A percentile compares a stretch with the other conserved stretches of the same genome.
These are phyloP conservation scores for Cylindrodendrum hubeiense DNA, from an alignment of 2,329 filamentous ascomycete genomes.

Conservation along the genomic window DNA sequence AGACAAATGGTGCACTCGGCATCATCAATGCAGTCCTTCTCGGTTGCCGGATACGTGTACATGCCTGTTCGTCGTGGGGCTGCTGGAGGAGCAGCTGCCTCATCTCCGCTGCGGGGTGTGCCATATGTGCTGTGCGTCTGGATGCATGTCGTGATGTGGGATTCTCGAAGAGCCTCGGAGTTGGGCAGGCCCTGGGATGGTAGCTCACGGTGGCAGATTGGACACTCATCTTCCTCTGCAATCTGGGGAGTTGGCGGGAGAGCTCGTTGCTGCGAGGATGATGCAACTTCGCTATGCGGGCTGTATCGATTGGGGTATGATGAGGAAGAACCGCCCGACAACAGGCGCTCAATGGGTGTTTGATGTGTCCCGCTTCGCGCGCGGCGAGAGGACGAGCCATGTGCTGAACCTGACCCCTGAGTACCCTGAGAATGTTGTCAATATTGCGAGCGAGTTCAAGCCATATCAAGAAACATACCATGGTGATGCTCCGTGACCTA, in stretches of 20 bases:
- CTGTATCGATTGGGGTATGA: conserved; percentile 49
- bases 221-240: conserved; percentile 83
- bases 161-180: conserved; percentile 66
- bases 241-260: conserved; percentile 62
- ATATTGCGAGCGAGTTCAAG: not conserved
- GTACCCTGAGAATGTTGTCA: conserved; percentile 31
- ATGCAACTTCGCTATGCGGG: conserved; percentile 45
- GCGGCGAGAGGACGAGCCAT: conserved; percentile 44
- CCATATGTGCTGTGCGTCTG: conserved; percentile 65
- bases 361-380: conserved; percentile 48
- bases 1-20: conserved; percentile 77
- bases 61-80: conserved; percentile 67
- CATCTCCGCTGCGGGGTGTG: conserved; percentile 46
- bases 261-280: conserved; percentile 54
- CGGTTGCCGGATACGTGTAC: conserved; percentile 73
- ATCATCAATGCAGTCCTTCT: conserved; percentile 76
- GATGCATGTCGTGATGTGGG: conserved; percentile 71
- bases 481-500: conserved; percentile 60
- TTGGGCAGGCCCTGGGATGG: conserved; percentile 68
- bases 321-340: conserved; percentile 50
- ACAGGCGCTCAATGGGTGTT: conserved; percentile 54
- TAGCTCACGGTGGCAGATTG: conserved; percentile 79
- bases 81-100: conserved; percentile 42
- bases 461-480: conserved; percentile 54
- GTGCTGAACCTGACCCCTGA: conserved; percentile 37